These are phyloP conservation scores for Podospora bellae-mahoneyi DNA, from an alignment of 495 filamentous ascomycete genomes.

Conservation along the genomic window DNA sequence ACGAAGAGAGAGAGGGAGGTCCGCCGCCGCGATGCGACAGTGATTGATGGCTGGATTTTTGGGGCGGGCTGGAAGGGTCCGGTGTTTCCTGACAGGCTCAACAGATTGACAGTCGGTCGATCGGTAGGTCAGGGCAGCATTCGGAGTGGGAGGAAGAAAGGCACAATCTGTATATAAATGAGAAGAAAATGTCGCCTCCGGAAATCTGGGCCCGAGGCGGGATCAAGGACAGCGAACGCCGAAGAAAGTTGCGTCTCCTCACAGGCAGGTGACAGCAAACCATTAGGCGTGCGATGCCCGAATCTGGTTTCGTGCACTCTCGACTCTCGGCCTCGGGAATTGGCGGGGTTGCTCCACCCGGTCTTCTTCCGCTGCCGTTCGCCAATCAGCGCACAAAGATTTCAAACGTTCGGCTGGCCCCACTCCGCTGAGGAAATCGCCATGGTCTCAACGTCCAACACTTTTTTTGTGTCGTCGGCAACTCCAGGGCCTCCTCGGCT, in stretches of 20 bases:
- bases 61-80: background rate
- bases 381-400: constrained; percentile 24
- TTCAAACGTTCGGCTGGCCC: constrained; percentile 19
- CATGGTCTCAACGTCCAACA: background rate
- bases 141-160: constrained; percentile 3
- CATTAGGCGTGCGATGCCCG: background rate
- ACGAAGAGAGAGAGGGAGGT: background rate
- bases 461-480: background rate
- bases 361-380: constrained; percentile 13
- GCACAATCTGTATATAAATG: constrained; percentile 1
- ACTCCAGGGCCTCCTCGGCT: background rate
- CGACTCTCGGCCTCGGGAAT: constrained; percentile 19
- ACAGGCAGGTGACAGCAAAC: constrained; percentile 8
- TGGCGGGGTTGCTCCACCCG: constrained; percentile 18
- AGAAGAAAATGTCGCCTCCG: constrained; percentile 18
- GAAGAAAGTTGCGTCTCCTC: background rate
- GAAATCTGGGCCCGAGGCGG: constrained; percentile 10
- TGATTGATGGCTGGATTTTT: constrained; percentile 1
- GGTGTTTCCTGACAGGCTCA: background rate
- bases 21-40: constrained; percentile 1
- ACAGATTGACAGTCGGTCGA: background rate
- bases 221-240: constrained; percentile 4
- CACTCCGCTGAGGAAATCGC: constrained; percentile 16
- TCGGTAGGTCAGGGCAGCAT: constrained; percentile 1
- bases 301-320: constrained; percentile 9